Conservation (phyloP, 495 filamentous ascomycete genomes). For the Umbilicaria muhlenbergii region DNA sequence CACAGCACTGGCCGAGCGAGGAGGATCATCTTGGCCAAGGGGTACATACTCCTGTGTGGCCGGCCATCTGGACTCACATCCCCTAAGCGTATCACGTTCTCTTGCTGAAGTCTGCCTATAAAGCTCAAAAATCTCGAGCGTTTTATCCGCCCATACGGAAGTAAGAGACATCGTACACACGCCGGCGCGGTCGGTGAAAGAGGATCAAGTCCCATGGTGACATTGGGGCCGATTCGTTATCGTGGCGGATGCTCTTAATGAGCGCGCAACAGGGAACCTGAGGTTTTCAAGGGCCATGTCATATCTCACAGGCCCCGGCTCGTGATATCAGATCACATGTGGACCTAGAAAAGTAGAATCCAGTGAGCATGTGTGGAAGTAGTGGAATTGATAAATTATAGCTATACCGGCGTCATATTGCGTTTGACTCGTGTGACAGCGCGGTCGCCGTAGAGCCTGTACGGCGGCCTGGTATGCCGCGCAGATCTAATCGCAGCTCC, state of each 20-base stretch:
- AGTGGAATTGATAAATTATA: too few species aligned
- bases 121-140: slow-evolving; percentile 67
- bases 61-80: slow-evolving; percentile 81
- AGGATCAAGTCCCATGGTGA: slow-evolving; percentile 69
- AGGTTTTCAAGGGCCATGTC: slow-evolving; percentile 5
- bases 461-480: too few species aligned
- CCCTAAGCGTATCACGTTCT: slow-evolving; percentile 74
- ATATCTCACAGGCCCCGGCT: background rate
- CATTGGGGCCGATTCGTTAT: slow-evolving; percentile 12
- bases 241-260: background rate
- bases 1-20: background rate
- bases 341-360: too few species aligned
- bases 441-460: too few species aligned
- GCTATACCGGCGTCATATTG: too few species aligned
- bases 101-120: slow-evolving; percentile 55
- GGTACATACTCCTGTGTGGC: slow-evolving; percentile 67
- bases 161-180: slow-evolving; percentile 65
- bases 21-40: background rate
- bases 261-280: background rate
- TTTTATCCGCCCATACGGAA: slow-evolving; percentile 76
- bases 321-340: too few species aligned
- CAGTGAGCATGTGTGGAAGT: too few species aligned
- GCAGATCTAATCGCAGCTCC: too few species aligned
- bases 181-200: slow-evolving; percentile 80
- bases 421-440: too few species aligned